Base-by-base conservation (phyloP, 164 flowering plant species). In the Umbilicus rupestris region DNA sequence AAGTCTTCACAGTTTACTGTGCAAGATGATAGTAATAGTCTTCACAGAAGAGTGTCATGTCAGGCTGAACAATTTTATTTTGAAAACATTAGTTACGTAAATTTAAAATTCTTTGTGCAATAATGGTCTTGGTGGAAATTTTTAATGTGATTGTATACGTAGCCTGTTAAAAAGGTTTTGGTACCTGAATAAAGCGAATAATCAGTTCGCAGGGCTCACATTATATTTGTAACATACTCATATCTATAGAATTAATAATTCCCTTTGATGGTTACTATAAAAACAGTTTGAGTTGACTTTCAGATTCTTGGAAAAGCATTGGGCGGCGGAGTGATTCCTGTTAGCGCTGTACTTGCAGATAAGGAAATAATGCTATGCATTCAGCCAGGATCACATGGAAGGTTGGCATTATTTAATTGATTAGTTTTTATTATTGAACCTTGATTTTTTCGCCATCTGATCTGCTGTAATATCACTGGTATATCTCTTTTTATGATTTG, bases 371-470 rank as follows among this genome's bases (percentile, higher is more conserved):
- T 95, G 97, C 89, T 92, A 42, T 85, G 92, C 71, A 85, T 95
- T 69, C 83, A 67, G 67, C 96, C 99, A 19, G 99, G 99, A 72
- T 89, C 90, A 78, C 97, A 95, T 85, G 99, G 99, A 86, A 95
- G 99, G 97, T 91, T 73, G 62, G 73, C 37, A 17, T n/a, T 30
- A 6, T n/a, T 26, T 47, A n/a, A n/a, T 47, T n/a, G 26, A n/a
- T 47, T 24, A 1, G 20, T 52, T 52, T 16, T 52, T 52, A 26
- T 5, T 10, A 26, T 26, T 24, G 59, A 52, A 31, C 30, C 59
- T 52, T 10, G 24, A 47, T 41, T 41, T 41, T 41, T 41, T 41
- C 12, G 12, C 10, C 55, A 47, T 16, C 22, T 47, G 24, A 47
- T 47, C 20, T 47, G 55, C n/a, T 47, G 26, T 22, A n/a, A n/a